Percentiles rank a stretch among this genome's conserved stretches.
These are phyloP conservation scores for Plantago ovata DNA, from an alignment of 257 asterid genomes.

Conservation along the genomic window DNA sequence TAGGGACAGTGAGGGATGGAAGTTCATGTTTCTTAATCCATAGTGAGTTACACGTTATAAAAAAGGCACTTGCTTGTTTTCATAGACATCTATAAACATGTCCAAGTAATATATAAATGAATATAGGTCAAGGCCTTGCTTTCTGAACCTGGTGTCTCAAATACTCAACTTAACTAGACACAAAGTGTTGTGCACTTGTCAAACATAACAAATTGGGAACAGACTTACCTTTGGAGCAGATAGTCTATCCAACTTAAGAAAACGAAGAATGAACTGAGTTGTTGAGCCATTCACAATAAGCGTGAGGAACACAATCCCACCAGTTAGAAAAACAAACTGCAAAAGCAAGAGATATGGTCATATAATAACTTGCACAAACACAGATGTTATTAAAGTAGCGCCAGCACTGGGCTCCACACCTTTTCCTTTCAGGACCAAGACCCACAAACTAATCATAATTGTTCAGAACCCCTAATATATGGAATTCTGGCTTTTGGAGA, in stretches of 20 bases:
- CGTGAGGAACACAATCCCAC: conserved; percentile 93
- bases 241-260: conserved; percentile 71
- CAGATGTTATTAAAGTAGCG: neutral
- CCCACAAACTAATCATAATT: neutral
- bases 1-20: too few species aligned
- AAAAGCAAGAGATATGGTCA: conserved; percentile 23
- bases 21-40: too few species aligned
- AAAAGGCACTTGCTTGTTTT: too few species aligned
- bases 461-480: neutral
- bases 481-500: neutral
- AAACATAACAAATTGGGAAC: conserved; percentile 14
- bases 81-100: too few species aligned
- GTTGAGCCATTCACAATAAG: conserved; percentile 94
- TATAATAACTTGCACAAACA: neutral
- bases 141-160: conserved; percentile 4
- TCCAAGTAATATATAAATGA: too few species aligned
- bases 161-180: neutral
- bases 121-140: neutral
- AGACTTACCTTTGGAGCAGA: conserved; percentile 71
- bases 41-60: too few species aligned
- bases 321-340: conserved; percentile 99
- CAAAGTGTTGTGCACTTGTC: neutral
- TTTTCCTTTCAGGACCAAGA: neutral
- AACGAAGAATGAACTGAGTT: conserved; percentile 70
- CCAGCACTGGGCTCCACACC: neutral